Evolutionary conservation across 1,284 basidiomycete genomes (phyloP), one percentile per base, ranked within the genome.

Genomic region (Malassezia equina): DNA sequence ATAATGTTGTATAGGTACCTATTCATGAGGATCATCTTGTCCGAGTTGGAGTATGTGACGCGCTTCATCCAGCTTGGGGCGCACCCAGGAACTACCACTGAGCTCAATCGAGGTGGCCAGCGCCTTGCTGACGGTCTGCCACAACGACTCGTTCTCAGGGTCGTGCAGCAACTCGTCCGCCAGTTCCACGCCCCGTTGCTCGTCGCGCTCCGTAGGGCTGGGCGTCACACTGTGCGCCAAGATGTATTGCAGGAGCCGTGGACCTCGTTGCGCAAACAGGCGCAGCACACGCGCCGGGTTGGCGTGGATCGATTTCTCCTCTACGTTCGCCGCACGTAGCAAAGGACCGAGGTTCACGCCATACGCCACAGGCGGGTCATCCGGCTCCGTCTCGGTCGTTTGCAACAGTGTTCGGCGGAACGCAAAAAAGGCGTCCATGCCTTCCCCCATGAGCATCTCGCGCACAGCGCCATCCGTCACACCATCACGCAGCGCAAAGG

Each of bases 401-500:
- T 46, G 32, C 4, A 66, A 32, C 24, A 64, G 44, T 12, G 8
- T 41, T 7, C 45, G 39, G 19, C 66, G 52, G 54, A 60, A 65
- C 8, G 55, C 53, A 31, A 73, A 47, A 24, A 73, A 71, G 24
- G 40, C 32, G 29, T 47, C 53, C 47, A 65, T 64, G 0, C 70
- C 69, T 11, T 43, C 42, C 0, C 67, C 70, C 21, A 73, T 51
- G 9, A 73, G 43, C 39, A 54, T 53, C 42, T 71, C 64, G 23
- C 70, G 55, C 17, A 73, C 64, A 0, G 50, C 40, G 2, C 13
- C 13, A 43, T 73, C 70, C 39, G 69, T 64, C 4, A 73, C 53
- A 17, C 66, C 66, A 44, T 73, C 69, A 4, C 70, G 58, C 40
- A 73, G 51, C 43, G 70, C 70, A 61, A 67, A 73, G 0, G 66